Conservation (phyloP, 805 yeast species). For the Ascoidea tarda region DNA sequence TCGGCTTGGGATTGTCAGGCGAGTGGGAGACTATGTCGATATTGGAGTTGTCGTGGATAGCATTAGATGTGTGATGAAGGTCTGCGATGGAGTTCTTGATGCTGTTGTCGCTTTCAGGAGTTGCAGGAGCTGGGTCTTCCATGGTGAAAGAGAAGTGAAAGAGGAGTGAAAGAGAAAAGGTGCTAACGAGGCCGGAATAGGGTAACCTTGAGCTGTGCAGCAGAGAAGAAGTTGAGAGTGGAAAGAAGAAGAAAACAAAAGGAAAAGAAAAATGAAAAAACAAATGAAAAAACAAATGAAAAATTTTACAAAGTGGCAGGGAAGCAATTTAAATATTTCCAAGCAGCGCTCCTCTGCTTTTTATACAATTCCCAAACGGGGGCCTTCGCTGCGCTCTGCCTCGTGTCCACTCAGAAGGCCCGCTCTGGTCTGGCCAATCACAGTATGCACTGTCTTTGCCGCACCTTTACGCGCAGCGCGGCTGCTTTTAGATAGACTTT, state of each 20-base stretch:
- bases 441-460: no score
- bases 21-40: background rate
- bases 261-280: background rate
- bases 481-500: no score
- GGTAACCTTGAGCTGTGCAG: no score
- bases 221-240: background rate
- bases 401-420: no score
- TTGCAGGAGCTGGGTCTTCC: background rate
- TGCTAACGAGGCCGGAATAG: no score
- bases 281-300: background rate
- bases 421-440: no score
- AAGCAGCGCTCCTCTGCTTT: background rate
- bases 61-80: background rate
- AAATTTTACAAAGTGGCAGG: background rate
- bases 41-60: background rate
- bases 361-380: background rate
- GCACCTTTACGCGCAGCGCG: no score
- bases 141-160: background rate
- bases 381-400: background rate
- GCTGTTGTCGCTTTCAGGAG: background rate
- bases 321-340: background rate
- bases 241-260: background rate
- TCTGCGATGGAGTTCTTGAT: no score
- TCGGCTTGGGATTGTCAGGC: background rate
- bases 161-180: background rate